Evolutionary conservation across 805 yeast species (phyloP).

Genomic region (Zygosaccharomyces kombuchaensis): DNA sequence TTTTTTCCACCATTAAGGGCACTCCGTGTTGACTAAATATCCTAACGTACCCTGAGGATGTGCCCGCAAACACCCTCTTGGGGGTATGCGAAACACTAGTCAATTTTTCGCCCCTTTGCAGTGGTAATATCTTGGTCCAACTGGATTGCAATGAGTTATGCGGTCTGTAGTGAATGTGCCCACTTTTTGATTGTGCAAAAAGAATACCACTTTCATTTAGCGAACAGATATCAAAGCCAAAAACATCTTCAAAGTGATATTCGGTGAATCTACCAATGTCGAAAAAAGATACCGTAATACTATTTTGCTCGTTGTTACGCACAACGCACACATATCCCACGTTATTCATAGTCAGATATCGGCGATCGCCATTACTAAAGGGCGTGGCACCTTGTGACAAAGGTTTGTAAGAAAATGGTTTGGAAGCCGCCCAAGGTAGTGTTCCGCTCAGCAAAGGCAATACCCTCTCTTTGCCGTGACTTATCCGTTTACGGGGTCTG

Average conservation of each 20-base stretch:
- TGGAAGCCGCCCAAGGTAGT: background rate
- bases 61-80: constrained; percentile 59
- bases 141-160: constrained; percentile 59
- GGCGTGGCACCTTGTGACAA: constrained; percentile 89
- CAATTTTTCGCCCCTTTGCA: constrained; percentile 50
- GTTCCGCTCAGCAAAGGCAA: background rate
- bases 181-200: constrained; percentile 48
- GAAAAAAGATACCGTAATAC: constrained; percentile 83
- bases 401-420: constrained; percentile 44
- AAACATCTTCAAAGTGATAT: constrained; percentile 77
- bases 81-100: constrained; percentile 66
- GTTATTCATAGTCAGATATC: constrained; percentile 76
- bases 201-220: constrained; percentile 63
- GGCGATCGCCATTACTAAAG: constrained; percentile 57
- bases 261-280: constrained; percentile 73
- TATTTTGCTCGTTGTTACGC: constrained; percentile 50
- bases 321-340: constrained; percentile 82
- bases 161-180: constrained; percentile 59
- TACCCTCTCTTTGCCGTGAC: constrained; percentile 7
- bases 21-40: constrained; percentile 69
- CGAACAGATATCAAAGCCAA: constrained; percentile 69
- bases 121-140: constrained; percentile 67
- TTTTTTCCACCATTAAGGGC: constrained; percentile 62
- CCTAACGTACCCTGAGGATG: constrained; percentile 72
- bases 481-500: constrained; percentile 14